phyloP scores from a whole-genome alignment of 2,329 filamentous ascomycete genomes.

The Mycosphaerella sp. region DNA sequence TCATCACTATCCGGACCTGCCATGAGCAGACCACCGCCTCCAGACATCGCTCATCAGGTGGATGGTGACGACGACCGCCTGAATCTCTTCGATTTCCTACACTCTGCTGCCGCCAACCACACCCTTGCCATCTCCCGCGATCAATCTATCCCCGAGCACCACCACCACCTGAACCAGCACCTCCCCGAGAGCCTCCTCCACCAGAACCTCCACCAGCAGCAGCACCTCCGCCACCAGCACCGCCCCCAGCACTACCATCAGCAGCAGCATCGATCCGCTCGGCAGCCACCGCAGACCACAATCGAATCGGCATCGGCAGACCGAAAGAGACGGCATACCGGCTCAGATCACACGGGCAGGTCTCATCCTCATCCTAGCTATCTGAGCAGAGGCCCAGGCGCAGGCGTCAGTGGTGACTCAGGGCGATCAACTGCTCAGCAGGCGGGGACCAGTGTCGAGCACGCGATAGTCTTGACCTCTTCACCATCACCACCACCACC shows the following conservation, averaged over 20 bases:
- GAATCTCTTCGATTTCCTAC: slow-evolving; percentile 24
- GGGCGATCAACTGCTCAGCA: slow-evolving; percentile 2
- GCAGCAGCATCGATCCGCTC: background rate
- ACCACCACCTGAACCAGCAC: background rate
- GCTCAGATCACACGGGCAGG: slow-evolving; percentile 21
- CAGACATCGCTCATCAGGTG: slow-evolving; percentile 5
- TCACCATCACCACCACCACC: slow-evolving; percentile 1
- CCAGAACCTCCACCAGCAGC: too few species aligned
- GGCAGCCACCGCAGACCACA: background rate
- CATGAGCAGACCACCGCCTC: slow-evolving; percentile 8
- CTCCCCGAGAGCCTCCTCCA: too few species aligned
- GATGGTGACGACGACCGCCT: slow-evolving; percentile 14
- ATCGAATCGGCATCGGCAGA: slow-evolving; percentile 20
- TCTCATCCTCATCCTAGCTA: slow-evolving; percentile 21
- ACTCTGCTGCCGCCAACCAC: slow-evolving; percentile 23
- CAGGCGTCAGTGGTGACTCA: background rate
- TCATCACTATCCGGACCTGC: background rate
- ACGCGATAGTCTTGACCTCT: slow-evolving; percentile 26
- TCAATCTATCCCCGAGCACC: background rate
- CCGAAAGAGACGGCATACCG: slow-evolving; percentile 27
- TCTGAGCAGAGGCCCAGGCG: slow-evolving; percentile 3
- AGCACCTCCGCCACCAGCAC: background rate
- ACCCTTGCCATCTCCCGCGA: slow-evolving; percentile 4
- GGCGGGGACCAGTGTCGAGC: slow-evolving; percentile 13
- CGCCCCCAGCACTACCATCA: background rate